Evolutionary conservation across 108 stramenopile genomes (phyloP), one percentile per base, ranked within the genome.

Genomic region (Conticribra guillardii): DNA sequence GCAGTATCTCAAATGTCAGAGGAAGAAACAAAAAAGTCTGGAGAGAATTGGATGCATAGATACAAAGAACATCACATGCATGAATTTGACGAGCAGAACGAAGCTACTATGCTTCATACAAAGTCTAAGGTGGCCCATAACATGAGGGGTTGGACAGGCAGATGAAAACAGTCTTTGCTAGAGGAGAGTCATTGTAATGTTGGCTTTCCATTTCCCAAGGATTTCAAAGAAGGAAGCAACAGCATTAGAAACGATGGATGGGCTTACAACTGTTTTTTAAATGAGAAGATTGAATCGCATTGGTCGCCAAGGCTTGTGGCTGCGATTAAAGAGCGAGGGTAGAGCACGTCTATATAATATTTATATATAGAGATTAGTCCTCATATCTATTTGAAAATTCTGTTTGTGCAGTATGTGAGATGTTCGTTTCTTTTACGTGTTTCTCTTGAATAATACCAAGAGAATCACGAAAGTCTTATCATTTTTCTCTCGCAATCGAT

Each of bases 81-180:
- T 44, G 82, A 83, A 74, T 80, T 72, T 2, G 82, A 89, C 61
- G 94, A 95, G 79, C 65, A 77, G 19, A 81, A 70, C 2, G 94
- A 92, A 73, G 92, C 80, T 45, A 81, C 87, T 4, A 95, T 95
- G 94, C 78, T 95, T 15, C 94, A 95, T 64, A 85, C 88, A 54
- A 95, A 95, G 65, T 84, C 91, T 1, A 89, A 91, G 45, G 90
- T 90, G 4, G 80, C 76, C 18, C 73, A 81, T 29, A 90, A 95
- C 50, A 90, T 88, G 27, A 50, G 64, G 2, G 67, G 52, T 7
- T 91, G 90, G 90, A 59, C 75, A 53, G 18, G 9, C 4, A 60
- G 51, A 17, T 90, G 89, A 51, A 76, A 81, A 50, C 29, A 67
- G 45, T 41, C 14, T 2, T 48, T 16, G 0, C 26, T 29, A 5